Evolutionary conservation across 2,329 filamentous ascomycete genomes (phyloP).

Genomic region (Hypoxylon sp.): DNA sequence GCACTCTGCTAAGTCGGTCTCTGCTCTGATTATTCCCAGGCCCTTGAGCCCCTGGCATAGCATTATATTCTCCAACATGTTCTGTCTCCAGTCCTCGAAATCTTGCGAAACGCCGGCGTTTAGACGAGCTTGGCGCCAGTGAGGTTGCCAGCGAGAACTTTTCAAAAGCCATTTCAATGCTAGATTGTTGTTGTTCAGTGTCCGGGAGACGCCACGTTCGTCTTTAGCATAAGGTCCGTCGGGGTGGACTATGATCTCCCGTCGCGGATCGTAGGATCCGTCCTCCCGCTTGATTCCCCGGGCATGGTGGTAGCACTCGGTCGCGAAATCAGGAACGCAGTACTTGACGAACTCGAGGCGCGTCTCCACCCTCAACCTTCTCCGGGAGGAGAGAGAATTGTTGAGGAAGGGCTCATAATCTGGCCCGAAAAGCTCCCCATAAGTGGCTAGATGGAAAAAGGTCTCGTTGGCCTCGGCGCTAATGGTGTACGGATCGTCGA

Average conservation of each 20-base stretch:
- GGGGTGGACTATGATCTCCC: background rate
- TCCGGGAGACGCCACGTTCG: too few relatives aligned
- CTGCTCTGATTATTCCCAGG: conserved; percentile 30
- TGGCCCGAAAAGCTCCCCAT: conserved; percentile 44
- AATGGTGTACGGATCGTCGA: background rate
- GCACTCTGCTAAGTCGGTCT: conserved; percentile 6
- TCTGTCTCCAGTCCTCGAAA: conserved; percentile 18
- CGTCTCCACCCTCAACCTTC: conserved; percentile 31
- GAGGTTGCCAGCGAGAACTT: conserved; percentile 22
- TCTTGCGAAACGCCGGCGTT: background rate
- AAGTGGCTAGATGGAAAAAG: conserved; percentile 38
- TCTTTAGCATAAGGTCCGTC: conserved; percentile 7
- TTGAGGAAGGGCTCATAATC: conserved; percentile 37
- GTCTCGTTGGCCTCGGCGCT: conserved; percentile 9
- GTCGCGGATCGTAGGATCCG: conserved; percentile 2
- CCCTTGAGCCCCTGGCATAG: conserved; percentile 43
- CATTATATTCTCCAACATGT: conserved; percentile 35
- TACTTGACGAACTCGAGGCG: conserved; percentile 41
- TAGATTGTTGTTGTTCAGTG: conserved; percentile 33
- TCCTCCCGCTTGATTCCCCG: background rate
- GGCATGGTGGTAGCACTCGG: background rate
- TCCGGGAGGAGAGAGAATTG: background rate
- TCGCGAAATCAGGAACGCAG: conserved; percentile 30
- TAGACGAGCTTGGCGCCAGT: conserved; percentile 22
- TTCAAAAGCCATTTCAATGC: conserved; percentile 25